Evolutionary conservation across 495 filamentous ascomycete species (phyloP), one percentile per base, ranked within the genome.

Genomic region (Xylaria flabelliformis): DNA sequence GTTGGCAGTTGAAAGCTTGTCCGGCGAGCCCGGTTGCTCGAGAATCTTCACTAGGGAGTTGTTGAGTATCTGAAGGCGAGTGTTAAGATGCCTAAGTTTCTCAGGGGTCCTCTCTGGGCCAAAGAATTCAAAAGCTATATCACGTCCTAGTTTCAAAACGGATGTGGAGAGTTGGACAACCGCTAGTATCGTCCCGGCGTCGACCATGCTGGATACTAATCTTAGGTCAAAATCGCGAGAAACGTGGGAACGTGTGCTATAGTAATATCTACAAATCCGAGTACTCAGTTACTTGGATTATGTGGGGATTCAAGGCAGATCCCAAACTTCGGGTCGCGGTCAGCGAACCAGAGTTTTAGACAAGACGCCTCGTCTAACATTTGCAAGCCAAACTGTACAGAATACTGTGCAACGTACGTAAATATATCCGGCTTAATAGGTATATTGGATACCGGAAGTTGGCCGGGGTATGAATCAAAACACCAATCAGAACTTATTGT

Each of bases 151-250:
- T 53, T 72, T 68, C 17, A 75, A 21, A 62, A 72, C 64, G 26
- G 74, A 74, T 24, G 50, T 61, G 55, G 74, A 75, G 29, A 77
- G 71, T 70, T 75, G 69, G 41, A 77, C 69, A 64, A 75, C 72
- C 61, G 71, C 65, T 68, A 77, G 44, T 67, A 72, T 62, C 17
- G 72, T 72, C 48, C 74, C 75, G 36, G 74, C 66, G n/a, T 77
- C 75, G 69, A 75, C 73, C 67, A 58, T 77, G 61, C 64, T 50
- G 50, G 50, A 67, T 67, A 44, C 15, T n/a, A 9, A 24, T 3
- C 46, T 53, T 50, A 24, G 19, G 26, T 53, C 64, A 10, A 67
- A 26, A n/a, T 3, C n/a, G 34, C 34, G 50, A 34, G 36, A 56
- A 21, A 34, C 50, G n/a, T 36, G 34, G 50, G 29, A 42, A 67